phyloP scores from a whole-genome alignment of 345 rosid species.

The Linum usitatissimum region DNA sequence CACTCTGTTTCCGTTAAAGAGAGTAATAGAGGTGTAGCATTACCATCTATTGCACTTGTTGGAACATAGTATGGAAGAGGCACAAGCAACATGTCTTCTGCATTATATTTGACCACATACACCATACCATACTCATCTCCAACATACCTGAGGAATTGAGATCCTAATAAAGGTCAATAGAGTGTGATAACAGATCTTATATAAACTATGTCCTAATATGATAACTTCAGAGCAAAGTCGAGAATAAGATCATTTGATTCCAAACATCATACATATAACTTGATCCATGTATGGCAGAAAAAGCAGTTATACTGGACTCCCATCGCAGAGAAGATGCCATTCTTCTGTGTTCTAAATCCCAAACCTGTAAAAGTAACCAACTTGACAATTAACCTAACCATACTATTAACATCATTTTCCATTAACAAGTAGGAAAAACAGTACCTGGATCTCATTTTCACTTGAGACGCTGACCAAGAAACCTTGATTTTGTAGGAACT shows the following conservation, averaged over 20 bases:
- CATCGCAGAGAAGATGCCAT: conserved; percentile 16
- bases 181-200: background rate
- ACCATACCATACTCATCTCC: conserved; percentile 26
- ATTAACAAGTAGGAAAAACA: background rate
- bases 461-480: conserved; percentile 15
- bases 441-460: conserved; percentile 27
- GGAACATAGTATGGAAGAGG: conserved; percentile 19
- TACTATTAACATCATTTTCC: background rate
- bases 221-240: background rate
- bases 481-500: conserved; percentile 25
- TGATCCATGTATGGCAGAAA: conserved; percentile 19
- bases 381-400: background rate
- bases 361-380: conserved; percentile 15
- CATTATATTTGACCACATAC: conserved; percentile 15
- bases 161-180: background rate
- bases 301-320: conserved; percentile 23
- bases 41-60: conserved; percentile 16
- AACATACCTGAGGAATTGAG: conserved; percentile 14
- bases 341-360: conserved; percentile 21
- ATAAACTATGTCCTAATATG: background rate
- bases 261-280: conserved; percentile 16
- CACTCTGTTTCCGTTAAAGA: too few species aligned
- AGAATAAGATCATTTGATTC: background rate
- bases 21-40: background rate
- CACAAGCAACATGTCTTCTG: conserved; percentile 9